phyloP scores from a whole-genome alignment of 768 basidiomycete genomes.

The Leccinum arenicola region DNA sequence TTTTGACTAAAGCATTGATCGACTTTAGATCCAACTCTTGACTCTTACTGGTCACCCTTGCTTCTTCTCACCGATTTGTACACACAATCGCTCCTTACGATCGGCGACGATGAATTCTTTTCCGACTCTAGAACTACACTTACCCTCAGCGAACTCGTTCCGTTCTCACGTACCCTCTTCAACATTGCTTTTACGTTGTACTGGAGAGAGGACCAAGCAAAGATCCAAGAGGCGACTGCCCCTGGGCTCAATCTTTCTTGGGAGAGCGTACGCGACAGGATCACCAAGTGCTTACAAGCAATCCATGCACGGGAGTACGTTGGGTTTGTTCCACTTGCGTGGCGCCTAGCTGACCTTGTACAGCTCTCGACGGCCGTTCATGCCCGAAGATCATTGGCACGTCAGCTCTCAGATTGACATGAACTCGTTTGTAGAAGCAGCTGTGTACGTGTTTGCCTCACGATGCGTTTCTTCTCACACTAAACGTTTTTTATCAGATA shows the following conservation, averaged over 20 bases:
- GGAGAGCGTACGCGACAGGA: slow-evolving; percentile 70
- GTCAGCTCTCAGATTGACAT: slow-evolving; percentile 60
- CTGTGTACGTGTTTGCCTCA: slow-evolving; percentile 50
- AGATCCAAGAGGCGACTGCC: slow-evolving; percentile 38
- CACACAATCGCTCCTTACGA: slow-evolving; percentile 78
- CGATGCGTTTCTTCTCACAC: neutral
- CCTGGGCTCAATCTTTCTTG: slow-evolving; percentile 44
- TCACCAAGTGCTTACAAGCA: slow-evolving; percentile 74
- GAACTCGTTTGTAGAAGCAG: slow-evolving; percentile 79
- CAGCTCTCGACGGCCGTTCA: slow-evolving; percentile 83
- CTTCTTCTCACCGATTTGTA: slow-evolving; percentile 82
- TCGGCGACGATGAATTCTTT: slow-evolving; percentile 98
- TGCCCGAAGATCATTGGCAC: slow-evolving; percentile 83
- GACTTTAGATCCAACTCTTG: slow-evolving; percentile 42
- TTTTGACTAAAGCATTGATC: slow-evolving; percentile 4
- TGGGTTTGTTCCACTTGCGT: neutral
- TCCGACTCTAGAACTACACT: slow-evolving; percentile 70
- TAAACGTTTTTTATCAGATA: slow-evolving; percentile 37
- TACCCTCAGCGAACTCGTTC: slow-evolving; percentile 72
- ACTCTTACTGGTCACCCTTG: slow-evolving; percentile 60
- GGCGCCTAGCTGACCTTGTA: slow-evolving; percentile 5
- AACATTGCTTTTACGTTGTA: slow-evolving; percentile 83
- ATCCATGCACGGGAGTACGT: slow-evolving; percentile 89
- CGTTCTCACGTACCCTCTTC: slow-evolving; percentile 73
- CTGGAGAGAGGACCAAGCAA: slow-evolving; percentile 49